Evolutionary conservation across 1,284 basidiomycete species (phyloP).

Genomic region (Peniophora sp.): DNA sequence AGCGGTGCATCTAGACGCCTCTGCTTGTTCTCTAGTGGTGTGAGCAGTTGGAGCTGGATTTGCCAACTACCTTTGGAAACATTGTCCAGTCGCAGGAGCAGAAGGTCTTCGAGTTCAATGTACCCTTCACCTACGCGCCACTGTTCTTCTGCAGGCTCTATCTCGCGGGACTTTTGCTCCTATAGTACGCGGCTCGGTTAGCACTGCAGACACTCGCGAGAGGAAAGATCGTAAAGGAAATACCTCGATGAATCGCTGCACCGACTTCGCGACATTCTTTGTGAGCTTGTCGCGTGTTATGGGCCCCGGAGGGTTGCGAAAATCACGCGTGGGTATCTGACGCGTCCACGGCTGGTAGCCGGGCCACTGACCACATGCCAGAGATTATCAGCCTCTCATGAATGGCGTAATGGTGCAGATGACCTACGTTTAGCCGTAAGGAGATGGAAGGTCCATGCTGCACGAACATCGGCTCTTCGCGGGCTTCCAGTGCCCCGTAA

Average conservation of each 20-base stretch:
- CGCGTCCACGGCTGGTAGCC: background rate
- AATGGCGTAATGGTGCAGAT: too few species aligned
- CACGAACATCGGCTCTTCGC: constrained; percentile 1
- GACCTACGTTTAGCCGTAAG: background rate
- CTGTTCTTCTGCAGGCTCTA: background rate
- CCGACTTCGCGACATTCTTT: background rate
- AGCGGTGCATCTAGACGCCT: background rate
- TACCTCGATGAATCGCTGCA: background rate
- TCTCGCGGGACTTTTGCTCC: background rate
- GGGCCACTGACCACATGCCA: background rate
- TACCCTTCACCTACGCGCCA: background rate
- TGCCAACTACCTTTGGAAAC: background rate
- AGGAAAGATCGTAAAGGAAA: too few species aligned
- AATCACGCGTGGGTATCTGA: background rate
- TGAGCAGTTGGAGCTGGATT: background rate
- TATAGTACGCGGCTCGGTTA: background rate
- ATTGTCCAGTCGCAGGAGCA: background rate
- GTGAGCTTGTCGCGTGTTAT: constrained; percentile 1
- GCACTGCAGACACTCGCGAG: background rate
- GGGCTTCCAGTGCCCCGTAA: background rate
- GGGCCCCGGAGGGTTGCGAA: constrained; percentile 1
- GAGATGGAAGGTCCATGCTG: background rate
- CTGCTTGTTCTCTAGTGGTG: background rate
- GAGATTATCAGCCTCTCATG: too few species aligned
- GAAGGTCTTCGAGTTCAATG: background rate